Base-by-base conservation (phyloP, 257 asterid genomes). In the Cordia subcordata region DNA sequence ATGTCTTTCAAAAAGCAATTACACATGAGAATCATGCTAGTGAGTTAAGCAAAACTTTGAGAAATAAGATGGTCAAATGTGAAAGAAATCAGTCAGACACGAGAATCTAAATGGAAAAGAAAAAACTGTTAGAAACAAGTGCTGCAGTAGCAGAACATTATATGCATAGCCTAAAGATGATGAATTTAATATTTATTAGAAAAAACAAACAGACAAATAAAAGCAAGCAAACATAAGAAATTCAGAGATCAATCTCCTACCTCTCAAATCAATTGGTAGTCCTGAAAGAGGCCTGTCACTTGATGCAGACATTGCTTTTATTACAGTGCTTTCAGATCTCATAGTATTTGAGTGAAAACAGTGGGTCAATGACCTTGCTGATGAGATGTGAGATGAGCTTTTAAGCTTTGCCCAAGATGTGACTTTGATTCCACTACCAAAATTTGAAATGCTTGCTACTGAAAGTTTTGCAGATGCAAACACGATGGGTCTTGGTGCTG, bases 231-330 rank as follows among this genome's bases (percentile, higher is more conserved):
- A 56, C 45, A 10, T 62, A 10, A 58, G 16, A 38, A 51, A 45
- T 9, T 4, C 56, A 37, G 23, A 49, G 5, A 11, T 15, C 45
- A 55, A 49, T 27, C 32, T 23, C 63, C 53, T 50, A 91, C 98
- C 98, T 88, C 95, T 83, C 52, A 91, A 74, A 77, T 91, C 96
- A 62, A 91, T 49, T 3, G 96, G 90, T 70, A 91, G 64, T 60
- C 98, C 98, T 0, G 95, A 82, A 77, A 85, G 65, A 57, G 88
- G 70, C 49, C 72, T 88, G 49, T 82, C 94, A 66, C 81, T 74
- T 53, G 76, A 72, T 60, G 64, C 75, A 18, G 94, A 70, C 85
- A 81, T 74, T 65, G 96, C 96, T 68, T 82, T 88, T 27, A 85
- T 63, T 17, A 72, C 64, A 65, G 61, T 49, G 73, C 74, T 82